Conservation (phyloP, 2,329 filamentous ascomycete genomes). For the Corniculantispora saksenae region DNA sequence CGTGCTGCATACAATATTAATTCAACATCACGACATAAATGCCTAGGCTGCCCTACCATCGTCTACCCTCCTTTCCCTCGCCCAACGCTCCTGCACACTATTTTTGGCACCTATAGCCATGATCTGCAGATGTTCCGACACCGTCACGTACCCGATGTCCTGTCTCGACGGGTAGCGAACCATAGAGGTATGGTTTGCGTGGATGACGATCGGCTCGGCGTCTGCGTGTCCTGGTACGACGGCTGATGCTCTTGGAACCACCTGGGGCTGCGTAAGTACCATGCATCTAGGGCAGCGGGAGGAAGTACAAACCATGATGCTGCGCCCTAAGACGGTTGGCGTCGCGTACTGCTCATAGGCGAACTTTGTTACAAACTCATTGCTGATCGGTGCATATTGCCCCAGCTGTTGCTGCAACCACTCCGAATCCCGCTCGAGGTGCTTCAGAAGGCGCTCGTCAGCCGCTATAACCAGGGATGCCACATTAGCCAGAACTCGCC, state of each 20-base stretch:
- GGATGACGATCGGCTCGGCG: slow-evolving; percentile 35
- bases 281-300: too few species aligned
- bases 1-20: too few species aligned
- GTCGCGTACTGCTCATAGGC: slow-evolving; percentile 33
- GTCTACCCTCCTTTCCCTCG: slow-evolving; percentile 4
- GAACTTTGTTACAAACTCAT: slow-evolving; percentile 37
- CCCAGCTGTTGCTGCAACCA: slow-evolving; percentile 36
- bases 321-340: slow-evolving; percentile 27
- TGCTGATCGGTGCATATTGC: slow-evolving; percentile 36
- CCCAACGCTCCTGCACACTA: slow-evolving; percentile 8
- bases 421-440: slow-evolving; percentile 28
- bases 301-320: slow-evolving; percentile 34
- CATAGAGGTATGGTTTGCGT: slow-evolving; percentile 35
- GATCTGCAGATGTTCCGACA: slow-evolving; percentile 18
- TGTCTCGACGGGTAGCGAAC: slow-evolving; percentile 31
- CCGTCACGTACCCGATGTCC: slow-evolving; percentile 24
- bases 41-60: slow-evolving; percentile 12
- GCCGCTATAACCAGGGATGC: slow-evolving; percentile 35
- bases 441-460: slow-evolving; percentile 31
- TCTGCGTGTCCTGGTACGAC: slow-evolving; percentile 35
- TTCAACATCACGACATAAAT: too few species aligned
- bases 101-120: slow-evolving; percentile 5
- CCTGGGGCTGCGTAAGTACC: too few species aligned
- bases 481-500: slow-evolving; percentile 31
- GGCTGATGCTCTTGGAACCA: slow-evolving; percentile 37